Evolutionary conservation across 805 yeast species (phyloP).

Genomic region (Zygosaccharomyces bailii): DNA sequence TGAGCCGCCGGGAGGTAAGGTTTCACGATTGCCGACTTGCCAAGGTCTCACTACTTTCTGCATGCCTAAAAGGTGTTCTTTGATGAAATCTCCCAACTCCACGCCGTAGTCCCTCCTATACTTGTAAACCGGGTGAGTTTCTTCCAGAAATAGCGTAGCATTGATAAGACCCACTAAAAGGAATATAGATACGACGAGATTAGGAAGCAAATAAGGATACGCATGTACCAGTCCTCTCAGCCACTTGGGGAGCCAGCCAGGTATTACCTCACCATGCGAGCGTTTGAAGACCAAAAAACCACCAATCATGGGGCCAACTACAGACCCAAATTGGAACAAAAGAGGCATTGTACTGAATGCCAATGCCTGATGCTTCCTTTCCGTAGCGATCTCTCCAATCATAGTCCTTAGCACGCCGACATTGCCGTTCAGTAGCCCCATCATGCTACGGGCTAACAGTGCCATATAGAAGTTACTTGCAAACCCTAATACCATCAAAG

Average conservation of each 20-base stretch:
- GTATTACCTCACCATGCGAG: conserved; percentile 28
- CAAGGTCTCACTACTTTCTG: conserved; percentile 31
- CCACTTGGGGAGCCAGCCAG: conserved; percentile 15
- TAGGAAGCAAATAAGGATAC: conserved; percentile 53
- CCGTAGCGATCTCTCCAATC: conserved; percentile 57
- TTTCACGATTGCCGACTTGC: conserved; percentile 12
- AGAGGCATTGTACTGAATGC: conserved; percentile 62
- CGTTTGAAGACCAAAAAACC: conserved; percentile 49
- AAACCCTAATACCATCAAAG: conserved; percentile 52
- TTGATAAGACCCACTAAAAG: conserved; percentile 38
- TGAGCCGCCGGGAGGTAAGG: not conserved
- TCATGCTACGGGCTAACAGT: conserved; percentile 47
- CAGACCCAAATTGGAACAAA: conserved; percentile 57
- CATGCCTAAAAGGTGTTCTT: conserved; percentile 18
- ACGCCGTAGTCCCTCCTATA: conserved; percentile 44
- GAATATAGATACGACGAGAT: conserved; percentile 43
- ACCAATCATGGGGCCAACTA: conserved; percentile 60
- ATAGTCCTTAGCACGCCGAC: conserved; percentile 61
- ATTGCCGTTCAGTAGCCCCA: conserved; percentile 62
- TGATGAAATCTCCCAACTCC: conserved; percentile 41
- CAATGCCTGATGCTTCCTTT: conserved; percentile 56
- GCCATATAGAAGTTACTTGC: conserved; percentile 51
- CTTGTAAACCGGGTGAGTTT: conserved; percentile 44
- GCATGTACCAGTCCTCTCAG: conserved; percentile 33
- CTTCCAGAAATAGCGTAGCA: conserved; percentile 50